Base-by-base conservation (phyloP, 106 monocot species). In the Apostasia shenzhenica region DNA sequence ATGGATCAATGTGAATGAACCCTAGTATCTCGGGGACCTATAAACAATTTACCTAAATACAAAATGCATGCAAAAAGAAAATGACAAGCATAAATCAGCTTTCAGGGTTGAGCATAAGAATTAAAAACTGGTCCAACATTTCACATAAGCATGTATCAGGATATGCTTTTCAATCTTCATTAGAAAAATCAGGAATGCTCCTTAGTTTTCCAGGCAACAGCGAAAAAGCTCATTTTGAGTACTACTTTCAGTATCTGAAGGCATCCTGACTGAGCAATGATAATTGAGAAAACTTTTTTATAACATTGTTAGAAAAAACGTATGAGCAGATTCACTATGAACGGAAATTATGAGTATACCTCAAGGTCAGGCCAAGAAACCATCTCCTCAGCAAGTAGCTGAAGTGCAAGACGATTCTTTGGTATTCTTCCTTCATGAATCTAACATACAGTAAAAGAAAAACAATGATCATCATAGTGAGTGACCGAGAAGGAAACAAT, bases 291-390 rank as follows among this genome's bases (percentile, higher is more conserved):
- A 26, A 26, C 26, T 26, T 26, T 26, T 26, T 26, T 14, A 4
- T 62, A 45, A 62, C 8, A 1, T 62, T 45, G 12, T 7, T 5
- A 44, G 41, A 13, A 45, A 62, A 26, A 62, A 62, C 0, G 2
- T 8, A 44, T 44, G 8, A 63, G 42, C n/a, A 55, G 3, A 54
- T 13, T 45, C 26, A 14, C 3, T 26, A 57, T 5, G 42, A 12
- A 57, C 39, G 1, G 42, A 65, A 40, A 59, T 59, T 52, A 59
- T 47, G n/a, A 53, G 14, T 43, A 46, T 74, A 95, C 95, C 88
- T 95, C 95, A 78, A 95, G 81, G 70, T 95, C 88, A 63, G 95
- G 95, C 91, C 95, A 95, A 55, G 91, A 76, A 47, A 72, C 14
- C 88, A 95, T 88, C 81, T 91, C 88, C 77, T 91, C 84, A 8